Evolutionary conservation across 2,329 filamentous ascomycete genomes (phyloP), one percentile per base, ranked within the genome.

Genomic region (Fusarium sp.): DNA sequence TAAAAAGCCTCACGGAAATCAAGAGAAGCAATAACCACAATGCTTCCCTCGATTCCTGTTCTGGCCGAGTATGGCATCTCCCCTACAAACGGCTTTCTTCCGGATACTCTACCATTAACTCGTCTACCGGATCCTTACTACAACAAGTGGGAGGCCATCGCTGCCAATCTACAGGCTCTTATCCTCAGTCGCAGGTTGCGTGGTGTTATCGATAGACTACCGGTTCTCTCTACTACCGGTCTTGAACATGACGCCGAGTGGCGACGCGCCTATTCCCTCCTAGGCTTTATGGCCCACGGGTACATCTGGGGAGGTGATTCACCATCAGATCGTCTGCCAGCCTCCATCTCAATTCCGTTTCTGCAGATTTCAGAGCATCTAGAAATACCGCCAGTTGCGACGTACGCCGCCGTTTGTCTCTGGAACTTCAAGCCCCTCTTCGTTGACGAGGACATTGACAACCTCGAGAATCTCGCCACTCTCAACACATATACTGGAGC

Each of bases 391-490:
- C 92, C 94, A 2, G 95, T 99, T 28, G 96, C 95, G 47, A 97
- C 95, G 19, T 99, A 97, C 77, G 93, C 96, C 8, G 93, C 91
- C 9, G 84, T 97, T 6, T 95, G 93, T 70, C 85, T 99, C 26
- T 99, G 96, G 96, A 99, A 99, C 81, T 98, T 94, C 84, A 95
- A 94, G 79, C 93, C 94, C 1, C 86, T 98, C 55, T 97, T 98
- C 76, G 82, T 89, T 62, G 88, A 93, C 65, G 94, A 97, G 78
- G 86, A 87, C 35, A 88, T 96, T 58, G 93, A 96, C 75, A 89
- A 89, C 67, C 85, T 98, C 45, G 90, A 96, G 75, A 98, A 99
- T 74, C 86, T 99, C 56, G 90, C 93, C 40, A 96, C 93, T 3
- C 84, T 98, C 63, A 89, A 90, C 74, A 97, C 96, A 17, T 96